A percentile compares a stretch with the other conserved stretches of the same genome.
Conservation (phyloP, 2,329 filamentous ascomycete species). For the Clonostachys rosea region DNA sequence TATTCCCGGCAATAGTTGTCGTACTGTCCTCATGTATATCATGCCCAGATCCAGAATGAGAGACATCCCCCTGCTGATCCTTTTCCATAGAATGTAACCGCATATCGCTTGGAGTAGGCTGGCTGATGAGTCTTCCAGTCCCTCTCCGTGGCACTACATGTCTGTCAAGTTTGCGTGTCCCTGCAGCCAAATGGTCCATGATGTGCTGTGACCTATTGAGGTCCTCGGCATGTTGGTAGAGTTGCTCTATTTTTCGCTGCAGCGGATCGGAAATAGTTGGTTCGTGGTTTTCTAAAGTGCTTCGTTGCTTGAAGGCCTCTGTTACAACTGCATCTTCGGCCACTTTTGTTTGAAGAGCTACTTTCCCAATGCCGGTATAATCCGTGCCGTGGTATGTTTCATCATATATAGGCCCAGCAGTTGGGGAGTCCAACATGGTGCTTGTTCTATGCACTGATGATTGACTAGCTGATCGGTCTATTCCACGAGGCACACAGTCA, state of each 20-base stretch:
- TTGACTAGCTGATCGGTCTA: constrained; percentile 1
- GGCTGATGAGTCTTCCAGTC: too few relatives aligned
- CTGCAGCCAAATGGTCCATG: constrained; percentile 22
- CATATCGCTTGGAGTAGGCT: too few relatives aligned
- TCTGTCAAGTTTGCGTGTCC: constrained; percentile 3
- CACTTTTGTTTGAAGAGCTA: background rate
- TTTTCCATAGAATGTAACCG: too few relatives aligned
- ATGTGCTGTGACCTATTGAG: constrained; percentile 25
- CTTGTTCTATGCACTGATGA: background rate
- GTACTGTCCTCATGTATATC: too few relatives aligned
- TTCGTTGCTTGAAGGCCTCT: background rate
- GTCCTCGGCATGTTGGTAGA: constrained; percentile 24
- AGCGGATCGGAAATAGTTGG: constrained; percentile 4
- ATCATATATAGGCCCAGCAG: background rate
- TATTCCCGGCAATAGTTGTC: too few relatives aligned
- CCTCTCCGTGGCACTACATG: too few relatives aligned
- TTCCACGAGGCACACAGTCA: constrained; percentile 19
- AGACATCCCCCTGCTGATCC: too few relatives aligned
- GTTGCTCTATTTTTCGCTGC: constrained; percentile 17
- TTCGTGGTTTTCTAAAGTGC: background rate
- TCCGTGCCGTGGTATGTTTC: background rate
- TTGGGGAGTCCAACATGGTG: too few relatives aligned
- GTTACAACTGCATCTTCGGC: background rate
- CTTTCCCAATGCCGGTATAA: too few relatives aligned
- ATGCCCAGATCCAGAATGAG: too few relatives aligned